These are phyloP conservation scores for Fusarium solani-melongenae DNA, from an alignment of 2,329 filamentous ascomycete genomes.

Conservation along the genomic window DNA sequence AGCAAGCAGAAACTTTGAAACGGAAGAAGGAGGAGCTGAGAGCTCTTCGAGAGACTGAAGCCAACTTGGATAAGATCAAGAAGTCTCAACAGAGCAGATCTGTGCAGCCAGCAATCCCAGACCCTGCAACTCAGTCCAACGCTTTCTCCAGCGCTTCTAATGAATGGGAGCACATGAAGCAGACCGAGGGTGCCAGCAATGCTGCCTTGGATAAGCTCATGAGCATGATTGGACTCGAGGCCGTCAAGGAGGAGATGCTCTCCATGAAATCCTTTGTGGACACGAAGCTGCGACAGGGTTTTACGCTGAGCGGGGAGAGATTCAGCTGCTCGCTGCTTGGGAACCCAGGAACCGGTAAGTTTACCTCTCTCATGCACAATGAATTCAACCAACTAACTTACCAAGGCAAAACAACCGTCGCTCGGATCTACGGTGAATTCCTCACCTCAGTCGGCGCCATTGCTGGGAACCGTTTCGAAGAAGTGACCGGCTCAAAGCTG, in stretches of 20 bases:
- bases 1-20: conserved; percentile 56
- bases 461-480: conserved; percentile 68
- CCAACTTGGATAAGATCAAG: conserved; percentile 28
- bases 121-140: neutral
- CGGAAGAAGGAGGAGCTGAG: conserved; percentile 61
- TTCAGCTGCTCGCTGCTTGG: conserved; percentile 73
- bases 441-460: conserved; percentile 71
- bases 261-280: conserved; percentile 73
- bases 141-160: conserved; percentile 45
- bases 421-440: conserved; percentile 75
- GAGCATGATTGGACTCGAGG: conserved; percentile 76
- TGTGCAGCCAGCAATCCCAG: neutral
- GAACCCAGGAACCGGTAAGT: conserved; percentile 78
- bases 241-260: conserved; percentile 73
- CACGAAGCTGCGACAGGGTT: conserved; percentile 65
- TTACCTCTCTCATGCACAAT: neutral
- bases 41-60: conserved; percentile 49
- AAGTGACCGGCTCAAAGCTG: conserved; percentile 75
- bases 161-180: conserved; percentile 73
- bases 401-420: conserved; percentile 76
- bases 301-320: conserved; percentile 66
- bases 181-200: conserved; percentile 61
- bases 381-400: conserved; percentile 18
- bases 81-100: neutral
- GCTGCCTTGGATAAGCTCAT: conserved; percentile 71